These are phyloP conservation scores for Leucocoprinus sp. DNA, from an alignment of 768 basidiomycete genomes.

Conservation along the genomic window DNA sequence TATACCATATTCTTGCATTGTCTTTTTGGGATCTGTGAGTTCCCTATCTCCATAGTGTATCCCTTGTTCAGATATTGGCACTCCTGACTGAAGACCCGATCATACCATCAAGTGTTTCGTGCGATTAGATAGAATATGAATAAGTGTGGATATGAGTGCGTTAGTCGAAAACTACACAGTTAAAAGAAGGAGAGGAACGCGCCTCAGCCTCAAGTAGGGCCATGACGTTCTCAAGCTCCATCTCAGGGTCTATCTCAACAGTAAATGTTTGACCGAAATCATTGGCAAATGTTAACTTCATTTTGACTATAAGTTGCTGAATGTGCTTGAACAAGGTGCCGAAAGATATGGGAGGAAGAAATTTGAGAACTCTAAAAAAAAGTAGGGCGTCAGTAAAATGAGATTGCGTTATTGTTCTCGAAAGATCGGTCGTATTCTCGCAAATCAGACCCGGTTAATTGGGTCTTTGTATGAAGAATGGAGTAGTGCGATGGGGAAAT, in stretches of 20 bases:
- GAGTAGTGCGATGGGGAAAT: not conserved
- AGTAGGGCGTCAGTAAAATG: not conserved
- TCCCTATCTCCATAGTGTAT: slow-evolving; percentile 64
- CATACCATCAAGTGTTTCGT: not conserved
- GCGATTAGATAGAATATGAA: not conserved
- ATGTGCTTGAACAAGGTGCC: not conserved
- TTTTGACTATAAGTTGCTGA: slow-evolving; percentile 20
- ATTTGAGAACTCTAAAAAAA: not conserved
- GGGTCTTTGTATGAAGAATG: not conserved
- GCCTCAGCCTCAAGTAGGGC: slow-evolving; percentile 95
- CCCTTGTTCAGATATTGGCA: slow-evolving; percentile 64
- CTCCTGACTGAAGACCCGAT: slow-evolving; percentile 50
- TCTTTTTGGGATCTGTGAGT: slow-evolving; percentile 54
- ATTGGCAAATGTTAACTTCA: slow-evolving; percentile 68
- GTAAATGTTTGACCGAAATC: slow-evolving; percentile 56
- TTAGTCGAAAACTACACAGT: not conserved
- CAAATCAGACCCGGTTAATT: not conserved
- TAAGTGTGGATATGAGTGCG: not conserved
- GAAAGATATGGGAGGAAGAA: not conserved
- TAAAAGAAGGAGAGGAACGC: slow-evolving; percentile 20
- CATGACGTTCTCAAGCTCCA: slow-evolving; percentile 90
- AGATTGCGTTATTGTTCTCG: not conserved
- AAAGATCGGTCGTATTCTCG: not conserved
- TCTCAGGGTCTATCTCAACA: slow-evolving; percentile 81
- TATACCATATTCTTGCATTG: slow-evolving; percentile 63